Base-by-base conservation (phyloP, 768 basidiomycete genomes). In the Phaeotremella fagi region DNA sequence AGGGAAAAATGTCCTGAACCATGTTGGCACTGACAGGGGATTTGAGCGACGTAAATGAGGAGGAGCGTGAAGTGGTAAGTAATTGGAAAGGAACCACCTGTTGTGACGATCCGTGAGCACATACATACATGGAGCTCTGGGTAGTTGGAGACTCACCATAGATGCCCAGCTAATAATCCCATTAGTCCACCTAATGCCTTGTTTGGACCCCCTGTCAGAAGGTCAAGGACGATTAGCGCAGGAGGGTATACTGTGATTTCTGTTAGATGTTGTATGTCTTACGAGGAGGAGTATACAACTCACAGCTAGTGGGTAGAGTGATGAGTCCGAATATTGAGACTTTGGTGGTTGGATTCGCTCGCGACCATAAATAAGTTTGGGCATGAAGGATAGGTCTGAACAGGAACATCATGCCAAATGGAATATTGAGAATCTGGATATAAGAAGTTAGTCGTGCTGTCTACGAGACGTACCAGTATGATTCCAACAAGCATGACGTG, bases 301-400 rank as follows among this genome's bases (percentile, higher is more conserved):
- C 46, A 74, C 73, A 51, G 25, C 69, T 67, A 1, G 71, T 70
- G 14, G 73, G 73, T 9, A 74, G 62, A 3, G 63, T 70, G n/a
- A 74, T 16, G 11, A 74, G 52, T 0, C 73, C 73, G 41, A 74
- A 74, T 26, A 74, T 51, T 2, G 69, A 72, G 11, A 74, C 63
- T 44, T 69, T 72, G 36, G 68, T 47, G 9, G 69, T 72, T 1
- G 73, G 64, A 47, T 74, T 69, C 5, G 73, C 59, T 3, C 73
- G 52, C 45, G 67, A 72, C 69, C 71, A 74, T 0, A 72, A 51
- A 43, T 74, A 74, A 20, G 66, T 74, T 48, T 74, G 73, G 12
- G 73, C 73, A 51, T 70, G 67, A 2, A 74, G 63, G 9, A 74
- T 46, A 1, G 71, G 62, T 37, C 68, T 55, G 50, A 74, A 74